A percentile compares a stretch with the other conserved stretches of the same genome.
Conservation (phyloP, 805 yeast genomes). For the Tetrapisispora iriomotensis region DNA sequence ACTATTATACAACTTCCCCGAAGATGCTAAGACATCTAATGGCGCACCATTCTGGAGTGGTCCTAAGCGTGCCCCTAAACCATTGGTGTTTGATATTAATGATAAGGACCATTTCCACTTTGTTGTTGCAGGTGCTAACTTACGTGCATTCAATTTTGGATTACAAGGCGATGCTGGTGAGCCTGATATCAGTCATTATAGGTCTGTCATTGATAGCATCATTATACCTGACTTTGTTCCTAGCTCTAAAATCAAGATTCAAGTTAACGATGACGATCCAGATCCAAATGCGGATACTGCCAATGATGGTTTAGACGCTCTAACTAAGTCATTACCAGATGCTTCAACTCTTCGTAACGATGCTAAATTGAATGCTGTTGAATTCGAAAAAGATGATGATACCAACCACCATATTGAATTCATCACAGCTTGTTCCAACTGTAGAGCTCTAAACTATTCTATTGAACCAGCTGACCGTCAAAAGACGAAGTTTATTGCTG, state of each 20-base stretch:
- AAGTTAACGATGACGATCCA: conserved; percentile 78
- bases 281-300: conserved; percentile 58
- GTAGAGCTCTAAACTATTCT: conserved; percentile 85
- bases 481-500: conserved; percentile 94
- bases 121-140: conserved; percentile 79
- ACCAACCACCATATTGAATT: conserved; percentile 93
- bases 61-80: conserved; percentile 90
- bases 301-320: conserved; percentile 55
- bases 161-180: conserved; percentile 58
- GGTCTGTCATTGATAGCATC: conserved; percentile 41
- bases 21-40: conserved; percentile 77
- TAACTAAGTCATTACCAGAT: conserved; percentile 76
- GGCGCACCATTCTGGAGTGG: conserved; percentile 98
- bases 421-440: conserved; percentile 89
- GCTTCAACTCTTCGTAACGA: conserved; percentile 77
- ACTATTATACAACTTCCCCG: conserved; percentile 87
- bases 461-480: conserved; percentile 83
- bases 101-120: conserved; percentile 75
- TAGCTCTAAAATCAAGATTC: conserved; percentile 64
- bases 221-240: conserved; percentile 64
- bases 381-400: conserved; percentile 97
- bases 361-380: conserved; percentile 78
- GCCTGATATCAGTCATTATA: conserved; percentile 40
- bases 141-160: conserved; percentile 86
- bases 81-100: conserved; percentile 67